phyloP scores from a whole-genome alignment of 78 protist species.

The Salpingoeca rosetta region DNA sequence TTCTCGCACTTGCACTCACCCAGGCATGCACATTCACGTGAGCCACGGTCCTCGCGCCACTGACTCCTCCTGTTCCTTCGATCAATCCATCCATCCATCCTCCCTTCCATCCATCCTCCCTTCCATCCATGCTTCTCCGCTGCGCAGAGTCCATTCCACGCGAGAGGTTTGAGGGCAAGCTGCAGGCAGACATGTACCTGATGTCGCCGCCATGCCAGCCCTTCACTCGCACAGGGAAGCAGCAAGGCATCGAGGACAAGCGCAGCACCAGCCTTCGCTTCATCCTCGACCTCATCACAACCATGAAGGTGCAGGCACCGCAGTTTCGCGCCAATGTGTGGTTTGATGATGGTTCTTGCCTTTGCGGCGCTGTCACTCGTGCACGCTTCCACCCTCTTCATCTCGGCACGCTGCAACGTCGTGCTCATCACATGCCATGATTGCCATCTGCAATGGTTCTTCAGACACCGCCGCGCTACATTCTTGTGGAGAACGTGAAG shows the following conservation, averaged over 20 bases:
- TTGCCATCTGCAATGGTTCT: too few relatives aligned
- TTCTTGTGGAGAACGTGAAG: slow-evolving; percentile 63
- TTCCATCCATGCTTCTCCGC: not conserved
- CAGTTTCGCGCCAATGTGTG: too few relatives aligned
- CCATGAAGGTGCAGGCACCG: not conserved
- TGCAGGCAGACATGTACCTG: slow-evolving; percentile 21
- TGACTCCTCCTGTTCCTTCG: not conserved
- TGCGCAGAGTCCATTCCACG: not conserved
- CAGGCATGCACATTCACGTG: not conserved
- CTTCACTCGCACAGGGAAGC: slow-evolving; percentile 58
- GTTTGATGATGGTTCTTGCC: too few relatives aligned
- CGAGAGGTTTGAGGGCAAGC: not conserved
- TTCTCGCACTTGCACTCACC: too few relatives aligned
- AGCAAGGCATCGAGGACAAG: slow-evolving; percentile 38
- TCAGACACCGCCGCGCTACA: slow-evolving; percentile 31
- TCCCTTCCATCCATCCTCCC: too few relatives aligned
- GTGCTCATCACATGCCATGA: too few relatives aligned
- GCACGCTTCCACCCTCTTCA: too few relatives aligned
- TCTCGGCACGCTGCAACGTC: too few relatives aligned
- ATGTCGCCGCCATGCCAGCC: slow-evolving; percentile 76
- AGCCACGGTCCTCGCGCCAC: not conserved
- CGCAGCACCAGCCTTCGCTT: slow-evolving; percentile 43
- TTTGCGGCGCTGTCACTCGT: too few relatives aligned
- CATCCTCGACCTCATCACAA: slow-evolving; percentile 18
- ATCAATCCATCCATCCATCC: too few relatives aligned